Evolutionary conservation across 306 rosid species (phyloP).

Genomic region (Cucurbita pepo): DNA sequence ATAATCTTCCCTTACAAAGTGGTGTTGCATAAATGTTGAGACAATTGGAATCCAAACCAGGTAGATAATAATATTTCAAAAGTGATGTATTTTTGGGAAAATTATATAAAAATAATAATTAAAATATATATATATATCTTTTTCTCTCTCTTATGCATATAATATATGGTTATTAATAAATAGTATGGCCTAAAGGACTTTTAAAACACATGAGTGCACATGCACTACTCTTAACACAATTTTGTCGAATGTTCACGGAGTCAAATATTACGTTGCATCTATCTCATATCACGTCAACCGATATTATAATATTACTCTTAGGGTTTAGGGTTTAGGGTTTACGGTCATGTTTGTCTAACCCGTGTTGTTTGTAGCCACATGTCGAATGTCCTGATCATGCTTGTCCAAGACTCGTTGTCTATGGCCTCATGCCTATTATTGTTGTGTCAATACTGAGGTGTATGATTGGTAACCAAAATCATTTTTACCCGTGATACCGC

Average conservation of each 20-base stretch:
- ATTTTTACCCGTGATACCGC: too few species aligned
- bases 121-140: not conserved
- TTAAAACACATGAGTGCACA: not conserved
- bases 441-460: too few species aligned
- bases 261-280: too few species aligned
- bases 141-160: not conserved
- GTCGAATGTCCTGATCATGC: too few species aligned
- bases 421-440: too few species aligned
- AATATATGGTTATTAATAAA: not conserved
- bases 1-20: not conserved
- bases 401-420: too few species aligned
- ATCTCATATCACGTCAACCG: too few species aligned
- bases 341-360: too few species aligned
- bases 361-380: too few species aligned
- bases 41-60: not conserved
- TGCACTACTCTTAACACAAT: not conserved
- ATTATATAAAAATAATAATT: not conserved
- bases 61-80: not conserved
- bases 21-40: not conserved
- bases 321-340: too few species aligned
- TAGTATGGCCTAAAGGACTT: not conserved
- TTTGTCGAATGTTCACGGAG: not conserved
- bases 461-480: too few species aligned
- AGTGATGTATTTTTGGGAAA: not conserved
- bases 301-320: too few species aligned